Conservation (phyloP, 1,284 basidiomycete genomes). For the Bondarzewia mesenterica region DNA sequence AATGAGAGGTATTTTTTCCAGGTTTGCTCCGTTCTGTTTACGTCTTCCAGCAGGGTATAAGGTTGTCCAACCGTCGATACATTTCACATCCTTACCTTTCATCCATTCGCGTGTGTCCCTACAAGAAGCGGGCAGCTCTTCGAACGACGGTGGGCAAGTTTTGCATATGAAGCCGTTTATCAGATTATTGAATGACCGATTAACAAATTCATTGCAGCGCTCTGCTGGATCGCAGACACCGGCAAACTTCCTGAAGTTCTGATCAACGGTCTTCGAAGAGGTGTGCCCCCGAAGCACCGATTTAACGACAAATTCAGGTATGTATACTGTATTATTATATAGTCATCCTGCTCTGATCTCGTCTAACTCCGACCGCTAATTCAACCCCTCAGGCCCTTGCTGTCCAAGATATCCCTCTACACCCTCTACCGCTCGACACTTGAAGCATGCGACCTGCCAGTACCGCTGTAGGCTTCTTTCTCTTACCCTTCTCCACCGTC, state of each 20-base stretch:
- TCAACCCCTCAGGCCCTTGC: conserved; percentile 21
- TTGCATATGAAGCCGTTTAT: too few relatives aligned
- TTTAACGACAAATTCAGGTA: conserved; percentile 55
- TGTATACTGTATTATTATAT: too few relatives aligned
- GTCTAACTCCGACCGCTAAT: too few relatives aligned
- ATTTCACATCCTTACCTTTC: conserved; percentile 54
- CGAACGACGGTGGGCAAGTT: conserved; percentile 65
- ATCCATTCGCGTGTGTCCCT: conserved; percentile 44
- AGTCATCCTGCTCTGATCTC: too few relatives aligned
- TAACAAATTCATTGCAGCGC: conserved; percentile 35
- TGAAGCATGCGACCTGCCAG: neutral
- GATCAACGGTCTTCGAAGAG: conserved; percentile 71
- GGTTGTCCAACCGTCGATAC: conserved; percentile 40
- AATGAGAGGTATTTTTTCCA: neutral
- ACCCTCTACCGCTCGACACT: conserved; percentile 13
- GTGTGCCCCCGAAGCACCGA: conserved; percentile 63
- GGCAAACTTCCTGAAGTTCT: conserved; percentile 43
- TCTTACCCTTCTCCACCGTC: neutral
- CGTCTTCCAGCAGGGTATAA: conserved; percentile 38
- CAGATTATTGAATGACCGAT: too few relatives aligned
- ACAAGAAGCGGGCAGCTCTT: conserved; percentile 30
- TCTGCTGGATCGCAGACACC: conserved; percentile 61
- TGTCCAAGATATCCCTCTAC: conserved; percentile 25
- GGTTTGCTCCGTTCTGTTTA: conserved; percentile 12
- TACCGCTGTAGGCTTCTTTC: conserved; percentile 6